Percentiles rank a stretch among this genome's conserved stretches.
phyloP scores from a whole-genome alignment of 768 basidiomycete genomes.

The Lactarius akahatsu region DNA sequence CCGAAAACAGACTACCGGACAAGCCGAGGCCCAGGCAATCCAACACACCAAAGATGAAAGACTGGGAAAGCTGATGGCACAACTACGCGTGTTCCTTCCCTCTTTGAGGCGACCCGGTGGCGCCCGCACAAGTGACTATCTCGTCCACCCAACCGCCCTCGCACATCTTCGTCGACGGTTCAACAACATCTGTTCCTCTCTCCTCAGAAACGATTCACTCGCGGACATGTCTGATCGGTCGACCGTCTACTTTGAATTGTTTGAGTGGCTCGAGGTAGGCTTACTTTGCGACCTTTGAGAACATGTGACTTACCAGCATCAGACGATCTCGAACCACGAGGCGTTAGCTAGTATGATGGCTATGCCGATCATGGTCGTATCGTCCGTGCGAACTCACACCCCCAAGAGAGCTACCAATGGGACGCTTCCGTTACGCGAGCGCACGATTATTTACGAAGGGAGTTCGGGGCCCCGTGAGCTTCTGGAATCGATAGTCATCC shows the following conservation, averaged over 20 bases:
- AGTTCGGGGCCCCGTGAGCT: conserved; percentile 88
- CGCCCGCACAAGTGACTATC: conserved; percentile 81
- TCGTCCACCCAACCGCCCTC: conserved; percentile 88
- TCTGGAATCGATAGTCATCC: conserved; percentile 87
- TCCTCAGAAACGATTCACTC: conserved; percentile 88
- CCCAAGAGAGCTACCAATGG: conserved; percentile 51
- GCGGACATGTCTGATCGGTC: conserved; percentile 91
- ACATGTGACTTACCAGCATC: conserved; percentile 5
- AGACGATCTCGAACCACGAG: conserved; percentile 94
- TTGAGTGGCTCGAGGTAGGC: conserved; percentile 87
- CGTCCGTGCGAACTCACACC: conserved; percentile 61
- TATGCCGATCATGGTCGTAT: conserved; percentile 91
- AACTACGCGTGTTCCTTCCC: conserved; percentile 82
- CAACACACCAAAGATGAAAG: conserved; percentile 74
- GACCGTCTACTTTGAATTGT: conserved; percentile 81
- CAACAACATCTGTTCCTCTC: conserved; percentile 80
- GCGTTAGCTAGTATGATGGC: conserved; percentile 94
- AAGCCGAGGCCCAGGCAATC: conserved; percentile 69
- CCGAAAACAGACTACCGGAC: conserved; percentile 65
- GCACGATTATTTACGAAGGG: conserved; percentile 86
- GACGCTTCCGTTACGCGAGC: conserved; percentile 64
- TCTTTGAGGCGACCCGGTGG: conserved; percentile 74
- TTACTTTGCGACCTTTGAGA: conserved; percentile 1
- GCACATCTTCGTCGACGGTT: conserved; percentile 91
- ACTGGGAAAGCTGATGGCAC: conserved; percentile 63